phyloP scores from a whole-genome alignment of 768 basidiomycete species.

The Suillus cothurnatus region DNA sequence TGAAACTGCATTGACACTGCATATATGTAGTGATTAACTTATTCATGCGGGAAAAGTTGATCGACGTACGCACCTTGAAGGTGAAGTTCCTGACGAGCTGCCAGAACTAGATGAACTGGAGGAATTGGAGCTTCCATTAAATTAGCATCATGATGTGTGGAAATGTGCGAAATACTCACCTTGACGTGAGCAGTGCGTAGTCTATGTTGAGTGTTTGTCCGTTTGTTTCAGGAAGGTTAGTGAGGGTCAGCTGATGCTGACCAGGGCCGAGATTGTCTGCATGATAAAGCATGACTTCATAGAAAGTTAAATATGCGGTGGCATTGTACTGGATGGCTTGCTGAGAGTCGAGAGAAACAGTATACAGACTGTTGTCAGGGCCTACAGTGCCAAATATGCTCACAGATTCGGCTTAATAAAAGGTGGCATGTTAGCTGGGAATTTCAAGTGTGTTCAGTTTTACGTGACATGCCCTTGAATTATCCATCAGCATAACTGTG shows the following conservation, averaged over 20 bases:
- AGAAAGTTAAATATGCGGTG: conserved; percentile 19
- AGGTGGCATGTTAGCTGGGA: neutral
- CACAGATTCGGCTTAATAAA: conserved; percentile 42
- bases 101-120: neutral
- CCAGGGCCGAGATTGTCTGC: conserved; percentile 42
- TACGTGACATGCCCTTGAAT: conserved; percentile 24
- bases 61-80: neutral
- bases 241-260: conserved; percentile 36
- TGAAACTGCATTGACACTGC: neutral
- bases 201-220: conserved; percentile 33
- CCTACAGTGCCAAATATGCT: conserved; percentile 46
- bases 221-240: conserved; percentile 28
- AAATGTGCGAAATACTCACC: conserved; percentile 14
- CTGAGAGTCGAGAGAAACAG: conserved; percentile 38
- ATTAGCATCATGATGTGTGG: neutral
- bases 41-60: too few relatives aligned
- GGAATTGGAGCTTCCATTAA: neutral
- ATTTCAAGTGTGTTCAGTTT: neutral
- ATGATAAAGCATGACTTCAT: conserved; percentile 36
- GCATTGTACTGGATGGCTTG: conserved; percentile 6
- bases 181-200: conserved; percentile 32
- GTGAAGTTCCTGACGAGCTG: conserved; percentile 7
- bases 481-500: conserved; percentile 12
- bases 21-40: neutral
- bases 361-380: conserved; percentile 36